These are phyloP conservation scores for Dalbergia cultrata DNA, from an alignment of 306 rosid species.

Conservation along the genomic window DNA sequence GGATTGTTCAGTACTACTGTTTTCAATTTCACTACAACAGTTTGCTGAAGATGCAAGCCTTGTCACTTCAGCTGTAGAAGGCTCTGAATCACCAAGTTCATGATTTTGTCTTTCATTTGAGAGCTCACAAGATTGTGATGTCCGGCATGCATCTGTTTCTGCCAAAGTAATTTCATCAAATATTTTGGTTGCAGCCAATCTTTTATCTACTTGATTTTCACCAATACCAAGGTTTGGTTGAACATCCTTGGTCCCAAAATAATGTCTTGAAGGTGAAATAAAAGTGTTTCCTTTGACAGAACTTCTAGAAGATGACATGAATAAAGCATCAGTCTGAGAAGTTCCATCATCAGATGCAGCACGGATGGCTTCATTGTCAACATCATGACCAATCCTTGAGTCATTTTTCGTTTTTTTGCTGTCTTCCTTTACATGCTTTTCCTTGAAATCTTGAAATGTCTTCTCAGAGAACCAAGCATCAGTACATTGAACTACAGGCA, in stretches of 20 bases:
- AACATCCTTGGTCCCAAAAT: conserved; percentile 38
- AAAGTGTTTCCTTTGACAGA: conserved; percentile 44
- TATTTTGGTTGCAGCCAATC: conserved; percentile 40
- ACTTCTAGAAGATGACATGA: conserved; percentile 48
- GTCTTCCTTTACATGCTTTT: conserved; percentile 44
- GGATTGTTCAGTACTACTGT: conserved; percentile 42
- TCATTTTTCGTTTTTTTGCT: conserved; percentile 40
- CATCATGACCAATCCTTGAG: conserved; percentile 42
- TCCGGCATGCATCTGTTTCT: conserved; percentile 44
- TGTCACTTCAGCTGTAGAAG: conserved; percentile 48
- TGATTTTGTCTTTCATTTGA: conserved; percentile 49
- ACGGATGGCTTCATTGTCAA: conserved; percentile 41
- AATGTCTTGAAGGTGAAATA: conserved; percentile 48
- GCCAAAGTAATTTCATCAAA: conserved; percentile 27
- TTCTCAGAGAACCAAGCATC: conserved; percentile 53
- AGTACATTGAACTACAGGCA: conserved; percentile 47
- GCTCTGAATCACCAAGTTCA: conserved; percentile 36
- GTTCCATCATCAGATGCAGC: conserved; percentile 37
- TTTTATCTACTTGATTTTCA: conserved; percentile 36
- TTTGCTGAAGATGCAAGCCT: conserved; percentile 37
- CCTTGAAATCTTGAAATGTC: conserved; percentile 48
- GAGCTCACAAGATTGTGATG: conserved; percentile 44
- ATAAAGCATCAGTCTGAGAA: conserved; percentile 38
- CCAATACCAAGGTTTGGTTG: conserved; percentile 37
- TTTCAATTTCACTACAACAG: conserved; percentile 53